Percentiles rank a stretch among this genome's conserved stretches.
phyloP scores from a whole-genome alignment of 768 basidiomycete genomes.

The Panus rudis region DNA sequence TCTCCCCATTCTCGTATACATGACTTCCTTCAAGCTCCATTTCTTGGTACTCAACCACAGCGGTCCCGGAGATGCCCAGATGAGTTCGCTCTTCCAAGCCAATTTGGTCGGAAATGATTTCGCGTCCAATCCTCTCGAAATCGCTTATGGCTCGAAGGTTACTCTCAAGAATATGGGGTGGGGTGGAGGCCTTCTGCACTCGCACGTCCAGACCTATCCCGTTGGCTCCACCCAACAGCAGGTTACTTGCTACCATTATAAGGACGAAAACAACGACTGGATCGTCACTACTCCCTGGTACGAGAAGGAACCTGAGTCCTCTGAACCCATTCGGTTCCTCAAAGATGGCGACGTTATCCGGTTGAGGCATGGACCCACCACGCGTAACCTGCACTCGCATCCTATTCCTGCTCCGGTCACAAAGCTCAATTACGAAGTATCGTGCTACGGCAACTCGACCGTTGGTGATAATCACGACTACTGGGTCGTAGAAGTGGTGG shows the following conservation, averaged over 20 bases:
- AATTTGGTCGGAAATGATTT: constrained; percentile 94
- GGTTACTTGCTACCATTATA: constrained; percentile 99
- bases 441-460: constrained; percentile 88
- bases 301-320: constrained; percentile 55
- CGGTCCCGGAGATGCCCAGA: constrained; percentile 95
- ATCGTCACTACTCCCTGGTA: constrained; percentile 76
- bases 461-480: constrained; percentile 85
- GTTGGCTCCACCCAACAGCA: constrained; percentile 91
- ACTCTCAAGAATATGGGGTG: constrained; percentile 97
- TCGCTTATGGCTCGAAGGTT: constrained; percentile 84
- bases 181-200: constrained; percentile 94
- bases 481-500: constrained; percentile 91
- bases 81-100: constrained; percentile 98
- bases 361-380: constrained; percentile 75
- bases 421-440: constrained; percentile 86
- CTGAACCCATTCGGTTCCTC: constrained; percentile 65
- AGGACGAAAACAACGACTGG: constrained; percentile 97
- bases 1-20: constrained; percentile 88
- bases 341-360: constrained; percentile 73
- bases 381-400: constrained; percentile 91
- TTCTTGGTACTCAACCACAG: constrained; percentile 92
- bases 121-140: constrained; percentile 79
- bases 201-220: constrained; percentile 93
- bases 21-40: constrained; percentile 92
- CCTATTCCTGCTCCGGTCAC: constrained; percentile 79